These are phyloP conservation scores for Pisolithus albus DNA, from an alignment of 768 basidiomycete genomes.

Conservation along the genomic window DNA sequence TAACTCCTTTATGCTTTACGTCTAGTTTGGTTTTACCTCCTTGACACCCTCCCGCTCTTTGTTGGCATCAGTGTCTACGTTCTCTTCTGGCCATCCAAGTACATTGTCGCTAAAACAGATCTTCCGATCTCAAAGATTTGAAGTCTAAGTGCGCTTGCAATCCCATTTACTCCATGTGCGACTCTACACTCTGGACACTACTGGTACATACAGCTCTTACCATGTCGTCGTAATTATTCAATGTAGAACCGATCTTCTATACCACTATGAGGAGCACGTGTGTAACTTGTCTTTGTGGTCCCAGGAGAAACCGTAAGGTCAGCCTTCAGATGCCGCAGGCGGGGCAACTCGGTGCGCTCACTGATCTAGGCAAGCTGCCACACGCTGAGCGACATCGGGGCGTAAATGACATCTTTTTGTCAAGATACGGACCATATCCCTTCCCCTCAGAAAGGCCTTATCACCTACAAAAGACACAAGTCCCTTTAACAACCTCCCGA, in stretches of 20 bases:
- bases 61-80: constrained; percentile 18
- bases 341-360: not conserved
- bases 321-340: too few species aligned
- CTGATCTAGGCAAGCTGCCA: constrained; percentile 16
- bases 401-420: constrained; percentile 23
- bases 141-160: not conserved
- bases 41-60: constrained; percentile 20
- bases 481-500: constrained; percentile 19
- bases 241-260: too few species aligned
- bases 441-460: constrained; percentile 16
- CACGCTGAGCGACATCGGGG: constrained; percentile 15
- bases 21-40: constrained; percentile 11
- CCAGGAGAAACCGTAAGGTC: not conserved
- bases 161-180: too few species aligned
- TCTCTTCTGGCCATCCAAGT: constrained; percentile 19
- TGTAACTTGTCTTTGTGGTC: too few species aligned
- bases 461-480: constrained; percentile 13
- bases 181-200: too few species aligned
- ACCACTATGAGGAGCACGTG: too few species aligned
- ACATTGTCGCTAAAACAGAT: constrained; percentile 4
- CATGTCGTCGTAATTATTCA: too few species aligned
- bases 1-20: too few species aligned
- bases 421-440: constrained; percentile 19
- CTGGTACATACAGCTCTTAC: too few species aligned
- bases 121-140: not conserved